Evolutionary conservation across 129 eudicot genomes (phyloP).

Genomic region (Helianthus tuberosus): DNA sequence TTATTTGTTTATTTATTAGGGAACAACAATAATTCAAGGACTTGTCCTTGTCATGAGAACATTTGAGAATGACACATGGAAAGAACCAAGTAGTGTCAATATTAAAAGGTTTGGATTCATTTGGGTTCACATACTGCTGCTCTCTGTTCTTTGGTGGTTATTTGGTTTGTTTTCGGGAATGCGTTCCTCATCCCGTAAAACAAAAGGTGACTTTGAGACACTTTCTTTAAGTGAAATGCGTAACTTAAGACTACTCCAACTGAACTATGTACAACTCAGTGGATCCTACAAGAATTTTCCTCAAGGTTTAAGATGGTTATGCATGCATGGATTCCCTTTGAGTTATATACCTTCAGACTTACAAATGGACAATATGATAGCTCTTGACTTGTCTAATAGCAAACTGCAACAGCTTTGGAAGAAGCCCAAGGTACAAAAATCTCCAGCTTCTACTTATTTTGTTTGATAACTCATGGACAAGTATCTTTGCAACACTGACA

Average conservation of each 20-base stretch:
- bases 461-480: no score
- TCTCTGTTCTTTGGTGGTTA: not conserved
- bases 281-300: conserved; percentile 30
- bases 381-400: conserved; percentile 24
- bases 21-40: conserved; percentile 20
- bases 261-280: conserved; percentile 30
- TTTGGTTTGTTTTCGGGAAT: not conserved
- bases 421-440: conserved; percentile 6
- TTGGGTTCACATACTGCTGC: not conserved
- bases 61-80: not conserved
- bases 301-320: conserved; percentile 23
- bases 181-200: not conserved
- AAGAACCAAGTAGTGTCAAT: not conserved
- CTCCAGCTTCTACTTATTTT: not conserved
- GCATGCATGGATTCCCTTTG: conserved; percentile 35
- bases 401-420: conserved; percentile 23
- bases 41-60: conserved; percentile 22
- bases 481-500: not conserved
- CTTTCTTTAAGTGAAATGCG: conserved; percentile 28
- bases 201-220: conserved; percentile 1
- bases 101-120: conserved; percentile 4
- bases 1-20: conserved; percentile 3
- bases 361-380: conserved; percentile 19
- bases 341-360: conserved; percentile 24
- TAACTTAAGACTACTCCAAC: conserved; percentile 26